Evolutionary conservation across 106 monocot genomes (phyloP).

Genomic region (Vanilla planifolia): DNA sequence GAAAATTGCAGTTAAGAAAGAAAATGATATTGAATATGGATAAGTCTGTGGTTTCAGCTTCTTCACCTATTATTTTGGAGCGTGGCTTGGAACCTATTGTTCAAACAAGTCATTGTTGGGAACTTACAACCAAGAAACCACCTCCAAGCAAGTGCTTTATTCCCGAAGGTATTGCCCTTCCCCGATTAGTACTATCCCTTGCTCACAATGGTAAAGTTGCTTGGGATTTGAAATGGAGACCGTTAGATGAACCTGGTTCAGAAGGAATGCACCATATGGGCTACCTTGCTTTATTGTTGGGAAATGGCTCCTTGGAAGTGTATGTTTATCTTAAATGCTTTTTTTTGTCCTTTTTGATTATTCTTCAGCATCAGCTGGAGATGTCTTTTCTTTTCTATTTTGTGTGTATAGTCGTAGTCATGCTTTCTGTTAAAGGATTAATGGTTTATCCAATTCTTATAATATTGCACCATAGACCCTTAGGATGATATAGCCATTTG

Average conservation of each 20-base stretch:
- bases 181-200: constrained; percentile 61
- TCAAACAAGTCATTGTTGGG: constrained; percentile 1
- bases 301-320: constrained; percentile 93
- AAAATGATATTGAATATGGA: not conserved
- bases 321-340: constrained; percentile 23
- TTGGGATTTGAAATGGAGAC: constrained; percentile 99
- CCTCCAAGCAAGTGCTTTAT: not conserved
- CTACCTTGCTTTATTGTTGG: constrained; percentile 82
- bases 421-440: too few species aligned
- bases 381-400: too few species aligned
- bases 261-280: constrained; percentile 41
- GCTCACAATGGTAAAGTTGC: constrained; percentile 93
- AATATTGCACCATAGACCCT: too few species aligned
- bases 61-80: not conserved
- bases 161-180: constrained; percentile 39
- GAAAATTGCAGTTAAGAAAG: not conserved
- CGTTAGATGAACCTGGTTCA: constrained; percentile 16
- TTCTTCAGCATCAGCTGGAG: too few species aligned
- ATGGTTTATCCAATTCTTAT: too few species aligned
- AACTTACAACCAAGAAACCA: constrained; percentile 6
- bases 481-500: too few species aligned
- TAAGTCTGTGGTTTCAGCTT: not conserved
- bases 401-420: too few species aligned
- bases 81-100: constrained; percentile 4
- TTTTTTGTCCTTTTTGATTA: not conserved